phyloP scores from a whole-genome alignment of 129 eudicot genomes.

The Dittrichia graveolens region DNA sequence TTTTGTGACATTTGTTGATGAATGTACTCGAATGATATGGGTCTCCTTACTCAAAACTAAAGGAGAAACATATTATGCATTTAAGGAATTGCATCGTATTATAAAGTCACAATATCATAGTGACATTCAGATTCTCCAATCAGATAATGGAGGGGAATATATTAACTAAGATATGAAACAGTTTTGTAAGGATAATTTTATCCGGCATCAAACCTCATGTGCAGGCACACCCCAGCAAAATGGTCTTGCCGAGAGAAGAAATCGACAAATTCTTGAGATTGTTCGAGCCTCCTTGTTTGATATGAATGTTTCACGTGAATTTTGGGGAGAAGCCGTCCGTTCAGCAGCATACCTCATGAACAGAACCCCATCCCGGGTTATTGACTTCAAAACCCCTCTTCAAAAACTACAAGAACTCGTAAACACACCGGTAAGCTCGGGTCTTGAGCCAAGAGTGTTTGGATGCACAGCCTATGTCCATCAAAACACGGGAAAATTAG shows the following conservation, averaged over 20 bases:
- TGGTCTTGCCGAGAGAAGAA: constrained; percentile 15
- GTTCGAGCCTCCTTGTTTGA: constrained; percentile 27
- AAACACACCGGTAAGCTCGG: not conserved
- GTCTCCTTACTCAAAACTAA: too few relatives aligned
- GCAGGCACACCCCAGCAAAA: constrained; percentile 17
- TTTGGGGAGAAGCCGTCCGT: constrained; percentile 29
- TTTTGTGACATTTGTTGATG: too few relatives aligned
- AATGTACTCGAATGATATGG: too few relatives aligned
- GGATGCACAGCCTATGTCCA: constrained; percentile 28
- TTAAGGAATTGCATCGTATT: constrained; percentile 19
- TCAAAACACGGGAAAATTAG: not conserved
- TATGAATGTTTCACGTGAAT: constrained; percentile 15
- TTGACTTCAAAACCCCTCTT: constrained; percentile 29
- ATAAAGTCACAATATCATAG: constrained; percentile 12
- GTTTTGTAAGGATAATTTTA: constrained; percentile 6
- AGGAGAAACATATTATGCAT: too few relatives aligned
- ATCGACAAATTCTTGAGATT: too few relatives aligned
- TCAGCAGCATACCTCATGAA: constrained; percentile 22
- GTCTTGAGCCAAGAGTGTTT: constrained; percentile 31
- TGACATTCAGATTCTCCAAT: constrained; percentile 13
- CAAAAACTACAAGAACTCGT: constrained; percentile 17
- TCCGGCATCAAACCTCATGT: constrained; percentile 21
- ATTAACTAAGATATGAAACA: not conserved
- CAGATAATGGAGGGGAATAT: too few relatives aligned
- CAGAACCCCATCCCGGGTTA: too few relatives aligned